Base-by-base conservation (phyloP, 2,329 filamentous ascomycete genomes). In the Colletotrichum chrysophilum region DNA sequence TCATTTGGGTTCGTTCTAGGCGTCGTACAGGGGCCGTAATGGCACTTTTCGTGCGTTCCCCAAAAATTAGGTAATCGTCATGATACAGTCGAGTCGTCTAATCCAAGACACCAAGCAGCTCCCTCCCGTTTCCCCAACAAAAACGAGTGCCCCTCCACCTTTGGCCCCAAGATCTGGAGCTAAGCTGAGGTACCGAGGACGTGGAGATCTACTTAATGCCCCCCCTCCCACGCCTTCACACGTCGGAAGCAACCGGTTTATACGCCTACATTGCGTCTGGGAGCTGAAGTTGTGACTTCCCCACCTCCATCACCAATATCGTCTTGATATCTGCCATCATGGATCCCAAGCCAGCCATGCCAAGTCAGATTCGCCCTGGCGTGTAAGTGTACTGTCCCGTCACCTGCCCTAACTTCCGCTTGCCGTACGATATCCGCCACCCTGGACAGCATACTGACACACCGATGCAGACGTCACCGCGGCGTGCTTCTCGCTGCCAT, bases 391-490 rank as follows among this genome's bases (percentile, higher is more conserved):
- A 52, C 43, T 52, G n/a, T 13, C 10, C 85, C 8, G 81, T 24
- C 79, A 80, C 76, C 70, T 84, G 38, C 38, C 38, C 64, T 78
- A 69, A 58, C 79, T 81, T 55, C 79, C 81, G n/a, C 7, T 26
- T 13, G 7, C 14, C 48, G 6, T 7, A 18, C 13, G 10, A 24
- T 28, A 52, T 26, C n/a, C 21, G 18, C 12, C 18, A 21, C 12
- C 26, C 28, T 21, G 3, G 4, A n/a, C 66, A 24, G 6, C 14
- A 28, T 28, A 21, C 36, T 74, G 18, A 74, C 21, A 56, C 38
- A 4, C 43, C 38, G 26, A 13, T 78, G 68, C 64, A 85, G 87
- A 61, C 86, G 86, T 72, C 83, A 84, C 76, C 86, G 83, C 24
- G 82, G 82, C 66, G 79, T 87, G 30, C 78, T 85, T 36, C 66